Evolutionary conservation across 768 basidiomycete species (phyloP), one percentile per base, ranked within the genome.

Genomic region (Rhizopogon salebrosus): DNA sequence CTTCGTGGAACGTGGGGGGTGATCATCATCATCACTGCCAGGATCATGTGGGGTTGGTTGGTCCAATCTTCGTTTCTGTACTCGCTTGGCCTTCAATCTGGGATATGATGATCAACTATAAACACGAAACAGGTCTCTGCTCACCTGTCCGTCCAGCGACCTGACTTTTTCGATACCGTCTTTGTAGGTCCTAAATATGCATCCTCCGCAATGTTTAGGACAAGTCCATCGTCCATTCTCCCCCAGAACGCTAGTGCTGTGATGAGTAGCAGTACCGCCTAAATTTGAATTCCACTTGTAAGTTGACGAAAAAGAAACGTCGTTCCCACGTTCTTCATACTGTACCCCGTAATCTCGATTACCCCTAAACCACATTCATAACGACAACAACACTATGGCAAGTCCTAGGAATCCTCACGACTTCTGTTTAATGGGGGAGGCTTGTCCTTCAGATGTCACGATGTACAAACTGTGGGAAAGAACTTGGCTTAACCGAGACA

Each of bases 61-160:
- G 9, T 18, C 69, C 23, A 60, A 60, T 36, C 71, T 85, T 35
- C 84, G 77, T 69, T 88, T 87, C 23, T 75, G 73, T 51, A 77
- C 76, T 56, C 87, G 83, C 68, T 85, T 92, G 39, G 82, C 82
- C 72, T 89, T 91, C 51, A 88, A 65, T 64, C 91, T 92, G 53
- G 50, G 43, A 27, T 41, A 35, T 27, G 38, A 51, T 42, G 37
- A 56, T 35, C 18, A 34, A n/a, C 20, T 35, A n/a, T 7, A 41
- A 1, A 6, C 23, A 38, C 52, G 51, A 52, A 49, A 41, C 48
- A 37, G n/a, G 13, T 49, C 37, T 55, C 27, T 20, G 65, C 75
- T 52, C 58, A 87, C 89, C 92, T 80, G 64, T 89, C 87, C 11
- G 83, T 88, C 86, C 88, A 89, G 68, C 85, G 74, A 11, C 85